A percentile compares a stretch with the other conserved stretches of the same genome.
phyloP scores from a whole-genome alignment of 176 grass and related monocot genomes.

The Oryza rufipogon region DNA sequence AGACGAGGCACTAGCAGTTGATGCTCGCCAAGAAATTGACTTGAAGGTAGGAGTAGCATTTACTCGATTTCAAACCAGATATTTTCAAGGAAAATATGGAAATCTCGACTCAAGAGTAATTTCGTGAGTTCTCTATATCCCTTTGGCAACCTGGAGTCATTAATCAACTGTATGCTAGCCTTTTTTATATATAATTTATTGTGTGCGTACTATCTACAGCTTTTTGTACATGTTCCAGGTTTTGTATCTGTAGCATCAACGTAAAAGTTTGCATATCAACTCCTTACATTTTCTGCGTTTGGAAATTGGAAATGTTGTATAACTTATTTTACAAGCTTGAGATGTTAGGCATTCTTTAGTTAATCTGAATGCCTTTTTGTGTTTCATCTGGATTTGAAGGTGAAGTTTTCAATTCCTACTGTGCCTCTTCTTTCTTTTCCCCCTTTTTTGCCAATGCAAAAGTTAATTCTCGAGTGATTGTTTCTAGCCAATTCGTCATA shows the following conservation, averaged over 20 bases:
- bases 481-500: conserved; percentile 8
- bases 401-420: neutral
- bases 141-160: conserved; percentile 31
- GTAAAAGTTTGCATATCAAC: too few species aligned
- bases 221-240: neutral
- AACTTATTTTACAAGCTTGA: neutral
- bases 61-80: conserved; percentile 96
- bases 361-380: conserved; percentile 21
- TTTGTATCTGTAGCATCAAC: too few species aligned
- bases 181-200: neutral
- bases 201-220: too few species aligned
- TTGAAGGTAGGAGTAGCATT: conserved; percentile 97
- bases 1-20: conserved; percentile 83
- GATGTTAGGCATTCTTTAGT: neutral
- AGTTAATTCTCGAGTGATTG: neutral
- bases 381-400: conserved; percentile 10
- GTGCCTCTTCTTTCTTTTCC: neutral
- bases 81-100: conserved; percentile 98
- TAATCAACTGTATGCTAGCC: conserved; percentile 15
- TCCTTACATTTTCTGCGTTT: too few species aligned
- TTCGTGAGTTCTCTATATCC: conserved; percentile 77
- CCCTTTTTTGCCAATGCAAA: neutral
- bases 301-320: too few species aligned
- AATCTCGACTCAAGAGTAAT: conserved; percentile 99
- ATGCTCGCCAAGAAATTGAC: conserved; percentile 98